These are phyloP conservation scores for Suillus weaverae DNA, from an alignment of 768 basidiomycete species.

Conservation along the genomic window DNA sequence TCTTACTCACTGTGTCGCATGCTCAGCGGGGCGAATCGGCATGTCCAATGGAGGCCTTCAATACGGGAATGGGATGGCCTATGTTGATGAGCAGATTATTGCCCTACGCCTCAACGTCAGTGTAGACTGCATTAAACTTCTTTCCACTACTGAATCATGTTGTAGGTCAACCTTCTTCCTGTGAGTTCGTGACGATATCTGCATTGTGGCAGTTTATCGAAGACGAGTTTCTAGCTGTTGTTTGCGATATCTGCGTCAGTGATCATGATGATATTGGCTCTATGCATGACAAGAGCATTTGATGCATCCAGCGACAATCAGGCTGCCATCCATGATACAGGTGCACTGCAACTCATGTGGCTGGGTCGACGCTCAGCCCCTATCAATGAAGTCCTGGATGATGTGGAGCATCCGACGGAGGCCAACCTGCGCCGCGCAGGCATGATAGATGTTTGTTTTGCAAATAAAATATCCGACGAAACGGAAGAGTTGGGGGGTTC, in stretches of 20 bases:
- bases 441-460: constrained; percentile 6
- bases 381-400: background rate
- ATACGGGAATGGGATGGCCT: background rate
- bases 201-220: background rate
- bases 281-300: background rate
- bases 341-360: constrained; percentile 3
- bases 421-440: constrained; percentile 2
- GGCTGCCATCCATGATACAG: background rate
- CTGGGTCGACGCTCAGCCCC: background rate
- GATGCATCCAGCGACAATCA: background rate
- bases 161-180: constrained; percentile 1
- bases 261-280: background rate
- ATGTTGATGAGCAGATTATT: background rate
- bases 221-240: background rate
- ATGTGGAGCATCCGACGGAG: background rate
- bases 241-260: constrained; percentile 3
- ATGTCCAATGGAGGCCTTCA: background rate
- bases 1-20: background rate
- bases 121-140: background rate
- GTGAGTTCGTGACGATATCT: background rate
- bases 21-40: background rate
- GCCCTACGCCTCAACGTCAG: background rate
- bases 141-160: background rate
- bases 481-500: background rate
- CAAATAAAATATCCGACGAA: background rate